Conservation (phyloP, 164 flowering plant genomes). For the Chimonanthus salicifolius region DNA sequence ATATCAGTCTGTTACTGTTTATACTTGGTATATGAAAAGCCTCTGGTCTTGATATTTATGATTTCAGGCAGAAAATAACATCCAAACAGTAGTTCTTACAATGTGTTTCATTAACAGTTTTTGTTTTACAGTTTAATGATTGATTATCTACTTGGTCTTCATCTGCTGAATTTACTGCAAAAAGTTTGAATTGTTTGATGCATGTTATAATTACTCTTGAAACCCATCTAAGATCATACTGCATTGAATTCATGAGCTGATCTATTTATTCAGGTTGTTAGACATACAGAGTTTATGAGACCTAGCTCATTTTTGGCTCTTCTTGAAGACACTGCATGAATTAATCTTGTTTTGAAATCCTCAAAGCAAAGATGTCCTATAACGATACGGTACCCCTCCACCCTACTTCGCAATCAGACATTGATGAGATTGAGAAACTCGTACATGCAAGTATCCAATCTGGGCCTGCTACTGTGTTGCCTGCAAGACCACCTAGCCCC, state of each 20-base stretch:
- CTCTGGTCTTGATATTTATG: no score
- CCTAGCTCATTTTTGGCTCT: background rate
- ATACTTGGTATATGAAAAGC: no score
- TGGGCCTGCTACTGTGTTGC: conserved; percentile 56
- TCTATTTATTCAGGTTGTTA: background rate
- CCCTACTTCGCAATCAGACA: conserved; percentile 92
- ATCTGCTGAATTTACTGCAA: background rate
- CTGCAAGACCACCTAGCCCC: conserved; percentile 74
- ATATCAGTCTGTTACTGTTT: no score
- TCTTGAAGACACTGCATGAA: background rate
- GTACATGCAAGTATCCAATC: conserved; percentile 63
- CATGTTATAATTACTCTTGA: background rate
- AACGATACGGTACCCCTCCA: conserved; percentile 83
- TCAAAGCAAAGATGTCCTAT: conserved; percentile 39
- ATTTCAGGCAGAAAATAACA: no score
- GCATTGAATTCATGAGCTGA: background rate
- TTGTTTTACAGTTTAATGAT: no score
- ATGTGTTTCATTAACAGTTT: no score
- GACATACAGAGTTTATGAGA: background rate
- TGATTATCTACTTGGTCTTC: background rate
- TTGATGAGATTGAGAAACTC: conserved; percentile 96
- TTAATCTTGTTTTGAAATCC: background rate
- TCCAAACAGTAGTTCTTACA: no score
- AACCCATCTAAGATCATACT: background rate
- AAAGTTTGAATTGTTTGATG: no score